These are phyloP conservation scores for Solanum medicagineum DNA, from an alignment of 257 asterid species.

Conservation along the genomic window DNA sequence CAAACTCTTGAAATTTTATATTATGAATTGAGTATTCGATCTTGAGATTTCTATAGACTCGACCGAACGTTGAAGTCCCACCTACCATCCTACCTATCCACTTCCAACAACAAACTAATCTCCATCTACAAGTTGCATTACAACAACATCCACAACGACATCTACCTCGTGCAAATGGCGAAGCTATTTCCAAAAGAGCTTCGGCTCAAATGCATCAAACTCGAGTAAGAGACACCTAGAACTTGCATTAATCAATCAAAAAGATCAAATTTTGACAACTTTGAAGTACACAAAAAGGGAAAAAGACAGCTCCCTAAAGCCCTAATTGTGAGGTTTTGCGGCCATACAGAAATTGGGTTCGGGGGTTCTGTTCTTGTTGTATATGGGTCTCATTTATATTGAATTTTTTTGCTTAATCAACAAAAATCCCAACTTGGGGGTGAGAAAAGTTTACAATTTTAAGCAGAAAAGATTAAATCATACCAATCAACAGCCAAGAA, in stretches of 20 bases:
- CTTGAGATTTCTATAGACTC: background rate
- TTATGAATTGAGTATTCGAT: background rate
- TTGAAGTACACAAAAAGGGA: background rate
- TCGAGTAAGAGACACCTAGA: too few species aligned
- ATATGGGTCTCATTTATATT: background rate
- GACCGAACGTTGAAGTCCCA: background rate
- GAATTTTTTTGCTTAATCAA: background rate
- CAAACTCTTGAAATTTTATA: background rate
- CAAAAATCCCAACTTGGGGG: background rate
- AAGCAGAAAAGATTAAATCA: background rate
- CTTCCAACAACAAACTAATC: background rate
- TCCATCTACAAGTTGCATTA: background rate
- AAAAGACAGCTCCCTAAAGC: background rate
- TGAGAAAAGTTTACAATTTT: background rate
- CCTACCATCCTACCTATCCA: background rate
- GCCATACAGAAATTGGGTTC: background rate
- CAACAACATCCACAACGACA: too few species aligned
- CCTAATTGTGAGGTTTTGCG: background rate
- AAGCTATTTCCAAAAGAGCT: too few species aligned
- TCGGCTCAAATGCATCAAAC: too few species aligned
- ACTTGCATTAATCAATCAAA: too few species aligned
- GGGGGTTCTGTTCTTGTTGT: background rate
- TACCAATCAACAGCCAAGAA: background rate
- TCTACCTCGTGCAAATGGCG: too few species aligned
- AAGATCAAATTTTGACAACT: background rate